Percentiles rank a stretch among this genome's conserved stretches.
Conservation (phyloP, 2,329 filamentous ascomycete species). For the Leptographium galeiforme region DNA sequence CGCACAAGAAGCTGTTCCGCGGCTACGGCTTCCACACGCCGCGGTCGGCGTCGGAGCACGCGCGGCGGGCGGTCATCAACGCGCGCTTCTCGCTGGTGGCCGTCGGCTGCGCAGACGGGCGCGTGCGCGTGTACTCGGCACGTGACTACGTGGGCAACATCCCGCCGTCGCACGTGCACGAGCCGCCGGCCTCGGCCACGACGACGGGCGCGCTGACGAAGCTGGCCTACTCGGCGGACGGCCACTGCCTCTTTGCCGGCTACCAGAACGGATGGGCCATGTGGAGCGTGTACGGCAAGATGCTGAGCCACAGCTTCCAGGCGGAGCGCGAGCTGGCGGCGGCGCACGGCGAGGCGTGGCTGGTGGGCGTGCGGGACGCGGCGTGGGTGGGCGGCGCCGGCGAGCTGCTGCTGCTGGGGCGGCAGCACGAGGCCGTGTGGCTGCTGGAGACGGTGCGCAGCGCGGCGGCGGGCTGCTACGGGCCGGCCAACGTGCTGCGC, state of each 20-base stretch:
- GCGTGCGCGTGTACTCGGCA: conserved; percentile 79
- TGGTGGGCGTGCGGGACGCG: conserved; percentile 63
- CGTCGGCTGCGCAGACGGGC: conserved; percentile 66
- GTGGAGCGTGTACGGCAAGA: conserved; percentile 95
- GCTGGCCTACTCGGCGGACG: conserved; percentile 81
- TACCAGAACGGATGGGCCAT: conserved; percentile 88
- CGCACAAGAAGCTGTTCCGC: conserved; percentile 57
- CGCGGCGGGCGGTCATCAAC: conserved; percentile 71
- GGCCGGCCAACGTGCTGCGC: conserved; percentile 76
- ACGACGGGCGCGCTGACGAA: conserved; percentile 60
- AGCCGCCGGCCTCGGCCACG: conserved; percentile 50
- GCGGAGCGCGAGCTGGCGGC: conserved; percentile 50
- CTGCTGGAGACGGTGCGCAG: conserved; percentile 85
- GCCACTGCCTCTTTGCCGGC: conserved; percentile 88
- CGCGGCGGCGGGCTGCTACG: conserved; percentile 85
- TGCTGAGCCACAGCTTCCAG: conserved; percentile 71
- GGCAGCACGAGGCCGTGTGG: conserved; percentile 68
- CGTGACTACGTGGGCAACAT: conserved; percentile 91
- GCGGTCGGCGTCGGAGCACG: conserved; percentile 41
- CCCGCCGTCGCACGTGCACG: conserved; percentile 68
- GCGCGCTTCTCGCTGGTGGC: conserved; percentile 89
- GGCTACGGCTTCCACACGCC: conserved; percentile 85
- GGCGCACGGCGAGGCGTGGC: conserved; percentile 66
- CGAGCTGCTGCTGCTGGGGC: conserved; percentile 63
- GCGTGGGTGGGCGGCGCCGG: conserved; percentile 82